phyloP scores from a whole-genome alignment of 2,329 filamentous ascomycete genomes.

The Graphilbum sp. region DNA sequence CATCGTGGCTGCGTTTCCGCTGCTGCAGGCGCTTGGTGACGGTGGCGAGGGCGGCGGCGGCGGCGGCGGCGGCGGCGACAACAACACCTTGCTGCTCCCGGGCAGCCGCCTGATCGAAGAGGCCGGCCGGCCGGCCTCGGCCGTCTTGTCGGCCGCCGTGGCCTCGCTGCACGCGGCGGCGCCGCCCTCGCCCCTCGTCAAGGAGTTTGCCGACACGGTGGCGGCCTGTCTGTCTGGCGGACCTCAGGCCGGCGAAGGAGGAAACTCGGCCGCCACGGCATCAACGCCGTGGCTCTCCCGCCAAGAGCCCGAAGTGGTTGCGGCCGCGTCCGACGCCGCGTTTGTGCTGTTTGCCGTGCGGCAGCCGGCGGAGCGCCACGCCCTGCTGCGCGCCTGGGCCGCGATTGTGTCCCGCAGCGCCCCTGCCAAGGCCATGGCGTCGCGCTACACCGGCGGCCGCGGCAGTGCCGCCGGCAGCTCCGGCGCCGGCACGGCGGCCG shows the following conservation, averaged over 20 bases:
- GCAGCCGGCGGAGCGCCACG: slow-evolving; percentile 10
- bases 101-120: slow-evolving; percentile 11
- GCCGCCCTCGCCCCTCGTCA: background rate
- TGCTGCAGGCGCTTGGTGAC: slow-evolving; percentile 20
- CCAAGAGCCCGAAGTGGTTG: slow-evolving; percentile 32
- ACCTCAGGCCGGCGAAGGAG: too few relatives aligned
- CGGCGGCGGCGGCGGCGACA: too few relatives aligned
- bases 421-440: background rate
- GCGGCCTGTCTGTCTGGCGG: slow-evolving; percentile 1
- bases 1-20: slow-evolving; percentile 33
- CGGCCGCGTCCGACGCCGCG: slow-evolving; percentile 32
- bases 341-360: slow-evolving; percentile 27
- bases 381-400: slow-evolving; percentile 27
- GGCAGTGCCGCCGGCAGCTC: background rate
- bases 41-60: slow-evolving; percentile 9
- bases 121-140: background rate
- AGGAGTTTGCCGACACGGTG: background rate
- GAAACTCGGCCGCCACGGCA: slow-evolving; percentile 13
- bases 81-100: slow-evolving; percentile 5
- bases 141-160: background rate
- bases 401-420: slow-evolving; percentile 20
- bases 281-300: slow-evolving; percentile 32
- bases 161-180: background rate
- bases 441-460: background rate
- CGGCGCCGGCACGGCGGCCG: slow-evolving; percentile 19